Evolutionary conservation across 2,329 filamentous ascomycete species (phyloP), one percentile per base, ranked within the genome.

Genomic region (Fusarium compactum): DNA sequence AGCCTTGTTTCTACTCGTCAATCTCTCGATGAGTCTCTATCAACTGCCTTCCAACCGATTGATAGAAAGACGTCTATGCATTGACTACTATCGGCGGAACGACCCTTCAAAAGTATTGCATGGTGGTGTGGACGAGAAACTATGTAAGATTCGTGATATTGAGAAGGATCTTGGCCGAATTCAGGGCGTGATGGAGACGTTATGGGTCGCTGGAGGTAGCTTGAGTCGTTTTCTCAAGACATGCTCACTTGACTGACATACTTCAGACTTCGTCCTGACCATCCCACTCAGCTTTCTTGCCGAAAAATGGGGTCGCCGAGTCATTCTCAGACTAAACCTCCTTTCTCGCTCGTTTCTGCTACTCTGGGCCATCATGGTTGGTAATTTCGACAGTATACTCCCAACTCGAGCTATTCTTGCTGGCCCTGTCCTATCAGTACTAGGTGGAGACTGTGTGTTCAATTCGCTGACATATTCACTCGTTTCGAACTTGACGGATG

Each of bases 71-170:
- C 80, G 83, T 3, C 77, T 86, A 8, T 89, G 87, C 59, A 76
- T 80, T 25, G 83, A 85, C 22, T 82, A 86, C 73, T 89, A 88
- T 70, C 62, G 62, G 16, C 67, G 57, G 10, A 75, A 80, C 5
- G 81, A 86, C 12, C 83, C 82, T 46, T 65, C 58, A 1, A 16
- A 43, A 2, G 53, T 76, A 1, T 25, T 52, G 8, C 65, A 76
- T 0, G 79, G 80, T 54, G 83, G 83, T 7, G 76, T 89, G 3
- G 80, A 82, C 2, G 87, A 89, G 75, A 76, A 80, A 61, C 73
- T 86, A 6, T 89, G 87, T 76, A 89, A 89, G 72, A 74, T 85
- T 12, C 82, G 87, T 60, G 75, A 74, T 15, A 80, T 89, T 8
- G 86, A 89, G 73, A 78, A 83, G 58, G 77, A 78, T 18, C 77